Percentiles rank a stretch among this genome's conserved stretches.
Evolutionary conservation across 208 protist species (phyloP).

Genomic region (Histomonas meleagridis): DNA sequence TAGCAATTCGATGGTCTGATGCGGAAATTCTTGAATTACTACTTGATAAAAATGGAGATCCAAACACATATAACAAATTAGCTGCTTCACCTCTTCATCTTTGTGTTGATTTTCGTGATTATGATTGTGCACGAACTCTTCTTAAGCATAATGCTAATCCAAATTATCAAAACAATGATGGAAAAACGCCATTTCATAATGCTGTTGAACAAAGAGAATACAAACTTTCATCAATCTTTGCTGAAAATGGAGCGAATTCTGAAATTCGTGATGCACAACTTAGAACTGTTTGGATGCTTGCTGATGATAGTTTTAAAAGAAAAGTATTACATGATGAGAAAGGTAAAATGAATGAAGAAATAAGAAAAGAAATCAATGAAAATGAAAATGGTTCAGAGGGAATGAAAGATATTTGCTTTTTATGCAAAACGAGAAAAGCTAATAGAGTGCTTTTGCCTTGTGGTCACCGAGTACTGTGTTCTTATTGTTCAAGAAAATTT

Average conservation of each 20-base stretch:
- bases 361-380: background rate
- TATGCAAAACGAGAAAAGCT: background rate
- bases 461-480: background rate
- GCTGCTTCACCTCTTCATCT: background rate
- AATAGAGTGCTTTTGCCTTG: background rate
- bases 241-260: background rate
- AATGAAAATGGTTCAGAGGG: background rate
- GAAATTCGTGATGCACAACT: background rate
- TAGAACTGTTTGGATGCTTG: background rate
- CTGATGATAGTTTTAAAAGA: background rate
- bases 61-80: slow-evolving; percentile 9
- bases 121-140: background rate
- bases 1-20: background rate
- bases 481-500: background rate
- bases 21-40: background rate
- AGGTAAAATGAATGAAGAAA: background rate
- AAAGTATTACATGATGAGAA: background rate
- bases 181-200: slow-evolving; percentile 4
- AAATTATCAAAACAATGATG: background rate
- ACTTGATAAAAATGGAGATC: background rate
- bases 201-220: background rate
- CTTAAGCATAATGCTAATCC: background rate
- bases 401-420: background rate
- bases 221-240: background rate
- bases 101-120: background rate